phyloP scores from a whole-genome alignment of 495 filamentous ascomycete genomes.

The Neurospora intermedia region DNA sequence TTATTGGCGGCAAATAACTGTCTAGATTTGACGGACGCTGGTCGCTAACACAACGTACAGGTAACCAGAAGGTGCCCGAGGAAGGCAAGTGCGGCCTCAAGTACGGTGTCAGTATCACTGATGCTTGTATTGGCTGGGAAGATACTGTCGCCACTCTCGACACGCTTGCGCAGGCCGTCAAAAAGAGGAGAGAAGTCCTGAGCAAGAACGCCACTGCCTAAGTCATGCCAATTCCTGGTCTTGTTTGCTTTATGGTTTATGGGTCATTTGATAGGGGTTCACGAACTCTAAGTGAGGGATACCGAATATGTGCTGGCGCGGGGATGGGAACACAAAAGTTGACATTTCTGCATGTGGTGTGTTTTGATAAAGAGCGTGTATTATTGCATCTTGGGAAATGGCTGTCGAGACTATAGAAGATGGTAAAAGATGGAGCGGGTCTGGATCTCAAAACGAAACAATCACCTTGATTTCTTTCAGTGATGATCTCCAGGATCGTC shows the following conservation, averaged over 20 bases:
- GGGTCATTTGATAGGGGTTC: neutral
- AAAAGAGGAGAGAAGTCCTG: conserved; percentile 46
- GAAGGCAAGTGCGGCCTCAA: conserved; percentile 85
- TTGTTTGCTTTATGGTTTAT: neutral
- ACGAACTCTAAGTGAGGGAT: neutral
- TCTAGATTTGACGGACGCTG: conserved; percentile 1
- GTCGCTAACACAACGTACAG: conserved; percentile 28
- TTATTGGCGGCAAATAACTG: neutral
- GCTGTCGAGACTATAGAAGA: neutral
- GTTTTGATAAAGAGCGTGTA: neutral
- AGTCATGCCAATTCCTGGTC: neutral
- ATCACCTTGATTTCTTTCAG: neutral
- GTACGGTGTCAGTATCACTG: conserved; percentile 95
- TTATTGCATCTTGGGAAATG: neutral
- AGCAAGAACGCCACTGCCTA: conserved; percentile 10
- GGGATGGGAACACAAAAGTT: neutral
- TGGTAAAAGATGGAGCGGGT: neutral
- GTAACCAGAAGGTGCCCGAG: conserved; percentile 80
- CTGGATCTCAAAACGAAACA: neutral
- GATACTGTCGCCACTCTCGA: conserved; percentile 80
- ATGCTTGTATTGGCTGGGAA: conserved; percentile 93
- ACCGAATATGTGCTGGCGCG: neutral
- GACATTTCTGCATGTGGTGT: neutral
- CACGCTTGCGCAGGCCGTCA: conserved; percentile 70
- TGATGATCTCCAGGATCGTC: neutral